phyloP scores from a whole-genome alignment of 2,329 filamentous ascomycete species.

The Diaporthe ampelina region DNA sequence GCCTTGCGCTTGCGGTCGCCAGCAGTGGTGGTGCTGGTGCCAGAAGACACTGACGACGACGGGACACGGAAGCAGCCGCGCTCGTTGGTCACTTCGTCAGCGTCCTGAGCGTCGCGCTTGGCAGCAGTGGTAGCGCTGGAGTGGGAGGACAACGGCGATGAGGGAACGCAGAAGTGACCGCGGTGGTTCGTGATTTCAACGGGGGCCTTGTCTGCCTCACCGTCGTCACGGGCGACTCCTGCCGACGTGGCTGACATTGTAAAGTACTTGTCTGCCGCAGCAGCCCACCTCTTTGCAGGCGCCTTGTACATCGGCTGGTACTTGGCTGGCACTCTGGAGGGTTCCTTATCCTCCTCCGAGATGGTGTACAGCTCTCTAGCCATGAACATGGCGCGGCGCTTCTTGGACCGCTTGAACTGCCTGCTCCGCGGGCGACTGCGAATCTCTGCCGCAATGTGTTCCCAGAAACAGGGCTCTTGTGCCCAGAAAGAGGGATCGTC shows the following conservation, averaged over 20 bases:
- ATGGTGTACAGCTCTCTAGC: slow-evolving; percentile 33
- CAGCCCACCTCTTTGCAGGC: slow-evolving; percentile 21
- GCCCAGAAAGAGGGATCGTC: slow-evolving; percentile 5
- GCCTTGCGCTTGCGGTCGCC: slow-evolving; percentile 18
- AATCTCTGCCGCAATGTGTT: too few relatives aligned
- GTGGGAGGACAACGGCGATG: neutral
- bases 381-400: slow-evolving; percentile 8
- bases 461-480: too few relatives aligned
- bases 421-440: neutral
- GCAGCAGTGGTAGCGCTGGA: neutral
- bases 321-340: neutral
- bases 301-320: slow-evolving; percentile 12
- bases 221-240: slow-evolving; percentile 42
- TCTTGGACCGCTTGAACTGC: neutral
- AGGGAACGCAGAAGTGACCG: neutral
- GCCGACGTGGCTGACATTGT: slow-evolving; percentile 47
- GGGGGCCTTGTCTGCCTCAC: neutral
- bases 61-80: neutral
- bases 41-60: neutral
- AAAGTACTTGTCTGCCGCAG: slow-evolving; percentile 42
- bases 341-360: slow-evolving; percentile 25
- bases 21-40: neutral
- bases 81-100: neutral
- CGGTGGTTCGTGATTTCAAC: neutral
- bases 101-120: neutral